Percentiles rank a stretch among this genome's conserved stretches.
Evolutionary conservation across 1,284 basidiomycete genomes (phyloP).

Genomic region (Sphaerobolus stellatus): DNA sequence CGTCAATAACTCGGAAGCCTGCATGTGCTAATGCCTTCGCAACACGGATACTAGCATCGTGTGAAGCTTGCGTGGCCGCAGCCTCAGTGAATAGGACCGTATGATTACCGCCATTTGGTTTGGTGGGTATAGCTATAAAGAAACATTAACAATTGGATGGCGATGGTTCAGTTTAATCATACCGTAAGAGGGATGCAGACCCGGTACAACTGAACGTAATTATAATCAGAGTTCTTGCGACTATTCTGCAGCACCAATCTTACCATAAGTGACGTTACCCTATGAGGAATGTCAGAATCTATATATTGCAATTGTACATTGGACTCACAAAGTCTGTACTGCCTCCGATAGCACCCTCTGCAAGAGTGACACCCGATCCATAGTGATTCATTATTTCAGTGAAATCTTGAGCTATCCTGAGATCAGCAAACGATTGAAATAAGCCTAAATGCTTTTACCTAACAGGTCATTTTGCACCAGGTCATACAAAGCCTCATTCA

Average conservation of each 20-base stretch:
- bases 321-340: conserved; percentile 66
- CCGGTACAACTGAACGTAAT: conserved; percentile 52
- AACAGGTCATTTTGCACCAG: conserved; percentile 62
- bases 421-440: not conserved
- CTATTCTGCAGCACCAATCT: not conserved
- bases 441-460: conserved; percentile 39
- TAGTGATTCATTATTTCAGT: conserved; percentile 18
- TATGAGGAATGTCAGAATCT: not conserved
- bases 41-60: conserved; percentile 54
- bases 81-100: conserved; percentile 62
- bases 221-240: conserved; percentile 7
- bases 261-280: conserved; percentile 13
- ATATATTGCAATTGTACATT: conserved; percentile 1
- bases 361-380: conserved; percentile 15
- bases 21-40: conserved; percentile 62
- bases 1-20: conserved; percentile 56
- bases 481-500: conserved; percentile 48
- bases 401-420: conserved; percentile 28
- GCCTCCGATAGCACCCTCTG: conserved; percentile 42
- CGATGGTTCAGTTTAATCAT: conserved; percentile 20
- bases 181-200: conserved; percentile 65
- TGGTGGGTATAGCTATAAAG: conserved; percentile 61
- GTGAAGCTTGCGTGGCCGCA: conserved; percentile 59
- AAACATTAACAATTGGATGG: conserved; percentile 1
- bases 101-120: conserved; percentile 62